Conservation (phyloP, 176 grass and related monocot species). For the Thalia dealbata region DNA sequence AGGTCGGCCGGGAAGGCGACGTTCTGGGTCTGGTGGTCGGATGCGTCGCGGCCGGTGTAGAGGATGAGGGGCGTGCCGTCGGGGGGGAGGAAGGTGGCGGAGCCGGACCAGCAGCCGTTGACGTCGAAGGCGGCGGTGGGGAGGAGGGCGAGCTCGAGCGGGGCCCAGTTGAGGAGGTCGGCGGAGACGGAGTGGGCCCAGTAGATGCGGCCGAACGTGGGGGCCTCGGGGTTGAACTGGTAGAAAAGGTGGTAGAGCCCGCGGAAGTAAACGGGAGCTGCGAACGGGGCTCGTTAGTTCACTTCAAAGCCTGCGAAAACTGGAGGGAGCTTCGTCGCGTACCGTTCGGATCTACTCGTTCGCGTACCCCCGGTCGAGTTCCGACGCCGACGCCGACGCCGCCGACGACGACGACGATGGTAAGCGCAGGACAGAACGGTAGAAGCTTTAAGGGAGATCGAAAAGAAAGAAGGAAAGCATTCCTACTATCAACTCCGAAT, state of each 20-base stretch:
- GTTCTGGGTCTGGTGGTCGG: constrained; percentile 36
- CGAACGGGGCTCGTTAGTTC: not conserved
- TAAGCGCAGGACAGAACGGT: not conserved
- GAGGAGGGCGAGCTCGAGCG: constrained; percentile 36
- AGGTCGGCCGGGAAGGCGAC: constrained; percentile 50
- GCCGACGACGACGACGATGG: not conserved
- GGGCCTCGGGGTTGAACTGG: constrained; percentile 51
- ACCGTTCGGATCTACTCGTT: constrained; percentile 71
- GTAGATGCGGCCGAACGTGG: constrained; percentile 42
- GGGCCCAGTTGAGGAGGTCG: constrained; percentile 63
- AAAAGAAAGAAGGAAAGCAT: not conserved
- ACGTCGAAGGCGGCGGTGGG: no score
- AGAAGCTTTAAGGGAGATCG: not conserved
- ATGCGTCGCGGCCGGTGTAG: constrained; percentile 40
- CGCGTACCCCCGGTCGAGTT: not conserved
- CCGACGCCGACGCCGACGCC: no score
- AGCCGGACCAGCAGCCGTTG: no score
- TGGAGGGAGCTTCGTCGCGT: not conserved
- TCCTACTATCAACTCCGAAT: no score
- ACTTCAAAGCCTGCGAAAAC: not conserved
- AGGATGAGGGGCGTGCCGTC: constrained; percentile 27
- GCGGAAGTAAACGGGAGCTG: constrained; percentile 59
- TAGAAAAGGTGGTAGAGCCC: constrained; percentile 67
- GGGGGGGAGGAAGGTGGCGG: constrained; percentile 31
- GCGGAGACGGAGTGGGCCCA: constrained; percentile 63